Conservation (phyloP, 371 early-diverging fungal genomes). For the Lichtheimia ramosa region DNA sequence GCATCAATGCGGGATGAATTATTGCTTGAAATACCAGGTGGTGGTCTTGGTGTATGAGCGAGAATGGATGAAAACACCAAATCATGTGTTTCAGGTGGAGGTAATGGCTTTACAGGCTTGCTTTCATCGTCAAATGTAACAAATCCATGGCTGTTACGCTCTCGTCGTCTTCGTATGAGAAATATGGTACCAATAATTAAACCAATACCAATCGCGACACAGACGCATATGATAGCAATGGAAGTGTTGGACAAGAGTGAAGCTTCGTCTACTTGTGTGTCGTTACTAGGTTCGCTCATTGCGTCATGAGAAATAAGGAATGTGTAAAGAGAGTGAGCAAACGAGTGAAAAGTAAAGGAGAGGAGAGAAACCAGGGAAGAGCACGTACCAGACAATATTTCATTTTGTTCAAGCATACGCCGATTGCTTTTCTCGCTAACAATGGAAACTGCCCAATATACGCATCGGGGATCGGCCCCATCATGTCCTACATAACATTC, state of each 20-base stretch:
- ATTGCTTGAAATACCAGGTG: constrained; percentile 3
- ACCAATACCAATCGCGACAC: constrained; percentile 5
- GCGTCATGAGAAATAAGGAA: neutral
- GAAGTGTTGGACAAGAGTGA: neutral
- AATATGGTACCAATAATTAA: constrained; percentile 4
- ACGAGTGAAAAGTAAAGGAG: neutral
- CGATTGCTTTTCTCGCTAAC: too few relatives aligned
- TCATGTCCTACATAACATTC: too few relatives aligned
- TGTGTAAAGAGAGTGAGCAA: neutral
- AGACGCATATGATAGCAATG: constrained; percentile 10
- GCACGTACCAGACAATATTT: neutral
- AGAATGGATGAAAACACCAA: constrained; percentile 11
- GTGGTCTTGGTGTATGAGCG: constrained; percentile 9
- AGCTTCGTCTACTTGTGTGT: neutral
- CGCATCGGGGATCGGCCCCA: neutral
- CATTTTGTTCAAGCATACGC: too few relatives aligned
- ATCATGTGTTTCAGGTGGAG: constrained; percentile 13
- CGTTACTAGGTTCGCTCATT: neutral
- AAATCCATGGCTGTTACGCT: constrained; percentile 4
- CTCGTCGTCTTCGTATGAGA: constrained; percentile 6
- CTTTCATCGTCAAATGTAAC: constrained; percentile 6
- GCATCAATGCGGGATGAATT: neutral
- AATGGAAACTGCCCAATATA: too few relatives aligned
- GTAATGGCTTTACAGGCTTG: neutral
- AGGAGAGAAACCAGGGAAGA: neutral